Evolutionary conservation across 2,329 filamentous ascomycete species (phyloP), one percentile per base, ranked within the genome.

Genomic region (Cordyceps cateniannulata): DNA sequence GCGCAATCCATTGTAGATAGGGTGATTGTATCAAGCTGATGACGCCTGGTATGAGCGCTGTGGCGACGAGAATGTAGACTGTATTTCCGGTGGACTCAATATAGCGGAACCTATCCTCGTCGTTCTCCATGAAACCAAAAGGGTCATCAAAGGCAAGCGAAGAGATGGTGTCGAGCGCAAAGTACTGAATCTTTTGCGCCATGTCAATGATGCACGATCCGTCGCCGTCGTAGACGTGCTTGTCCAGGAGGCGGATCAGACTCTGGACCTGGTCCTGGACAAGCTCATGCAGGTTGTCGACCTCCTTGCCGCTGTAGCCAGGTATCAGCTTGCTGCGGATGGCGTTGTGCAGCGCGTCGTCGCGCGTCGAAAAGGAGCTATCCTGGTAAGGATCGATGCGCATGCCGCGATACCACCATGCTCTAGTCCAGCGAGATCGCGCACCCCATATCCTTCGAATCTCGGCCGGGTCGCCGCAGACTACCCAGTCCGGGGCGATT

Each of bases 131-230:
- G 64, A 77, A 80, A 10, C 79, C 78, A 55, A 83, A 79, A 4
- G 74, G 69, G 51, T 75, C 67, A 47, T 81, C 81, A 29, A 84
- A 79, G 0, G 78, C 79, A 14, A 85, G 66, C 3, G 76, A 73
- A 25, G 76, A 79, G 62, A 85, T 82, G 44, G 84, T 78, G 63
- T 85, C 82, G 3, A 84, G 70, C 1, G 81, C 82, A 50, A 84
- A 77, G 70, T 76, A 83, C 59, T 81, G 79, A 2, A 78, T 74
- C 58, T 80, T 79, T 35, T 72, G 71, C 5, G 77, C 78, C 50
- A 85, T 66, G 63, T 85, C 80, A 24, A 60, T 22, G 29, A 49
- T 44, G 29, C 49, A 40, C 9, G 58, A 38, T 9, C 59, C 59
- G 51, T 5, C 50, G 29, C 42, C 32, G 2, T 18, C 51, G 7